Evolutionary conservation across 163 green algal species (phyloP).

Genomic region (Chloromonas sp.): DNA sequence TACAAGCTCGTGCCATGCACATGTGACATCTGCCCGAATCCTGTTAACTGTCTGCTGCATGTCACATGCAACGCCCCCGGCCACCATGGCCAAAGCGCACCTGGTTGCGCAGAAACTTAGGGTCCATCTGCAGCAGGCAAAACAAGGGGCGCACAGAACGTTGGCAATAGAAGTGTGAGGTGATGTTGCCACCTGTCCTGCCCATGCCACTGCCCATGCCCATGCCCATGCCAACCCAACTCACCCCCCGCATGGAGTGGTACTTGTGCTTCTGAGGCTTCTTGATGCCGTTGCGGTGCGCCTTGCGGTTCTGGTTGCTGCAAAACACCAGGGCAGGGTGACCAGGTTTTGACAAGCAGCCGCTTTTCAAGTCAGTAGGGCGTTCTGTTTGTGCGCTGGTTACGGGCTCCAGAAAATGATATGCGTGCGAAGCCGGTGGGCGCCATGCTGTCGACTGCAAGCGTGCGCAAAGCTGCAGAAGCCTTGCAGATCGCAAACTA

Average conservation of each 20-base stretch:
- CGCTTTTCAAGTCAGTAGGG: neutral
- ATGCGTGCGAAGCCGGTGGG: neutral
- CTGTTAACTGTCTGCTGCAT: too few species aligned
- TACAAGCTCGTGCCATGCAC: too few species aligned
- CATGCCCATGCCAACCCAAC: constrained; percentile 12
- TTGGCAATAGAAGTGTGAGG: neutral
- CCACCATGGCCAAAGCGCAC: constrained; percentile 11
- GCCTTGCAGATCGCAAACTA: neutral
- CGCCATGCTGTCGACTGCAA: neutral
- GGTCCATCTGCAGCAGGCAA: constrained; percentile 83
- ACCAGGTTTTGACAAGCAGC: neutral
- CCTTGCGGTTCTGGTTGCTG: constrained; percentile 86
- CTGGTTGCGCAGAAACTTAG: constrained; percentile 97
- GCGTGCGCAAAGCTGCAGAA: neutral
- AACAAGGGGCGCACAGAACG: neutral
- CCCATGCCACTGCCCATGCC: neutral
- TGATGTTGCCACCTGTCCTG: neutral
- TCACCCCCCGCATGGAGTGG: constrained; percentile 76
- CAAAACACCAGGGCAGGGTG: neutral
- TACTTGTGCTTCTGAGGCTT: constrained; percentile 88
- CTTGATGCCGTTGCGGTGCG: constrained; percentile 94
- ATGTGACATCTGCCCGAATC: too few species aligned
- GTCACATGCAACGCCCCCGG: too few species aligned
- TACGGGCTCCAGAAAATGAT: neutral
- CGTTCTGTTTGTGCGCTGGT: neutral